Conservation (phyloP, 345 rosid species). For the Ceriops tagal region DNA sequence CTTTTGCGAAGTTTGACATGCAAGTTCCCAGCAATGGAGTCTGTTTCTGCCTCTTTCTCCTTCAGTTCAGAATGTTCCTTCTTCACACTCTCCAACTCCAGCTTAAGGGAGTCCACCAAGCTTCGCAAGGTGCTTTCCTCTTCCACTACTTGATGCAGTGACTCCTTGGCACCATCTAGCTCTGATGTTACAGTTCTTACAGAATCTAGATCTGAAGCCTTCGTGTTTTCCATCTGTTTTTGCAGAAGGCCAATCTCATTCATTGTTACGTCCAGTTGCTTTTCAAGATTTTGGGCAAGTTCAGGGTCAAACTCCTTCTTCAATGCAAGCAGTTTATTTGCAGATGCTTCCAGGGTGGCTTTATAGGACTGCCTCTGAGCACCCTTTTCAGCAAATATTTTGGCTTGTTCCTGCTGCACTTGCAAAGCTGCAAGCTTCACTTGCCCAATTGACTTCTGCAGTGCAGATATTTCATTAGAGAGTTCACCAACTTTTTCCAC, state of each 20-base stretch:
- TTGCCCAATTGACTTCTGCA: conserved; percentile 75
- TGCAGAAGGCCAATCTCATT: conserved; percentile 54
- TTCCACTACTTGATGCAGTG: conserved; percentile 63
- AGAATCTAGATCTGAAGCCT: conserved; percentile 73
- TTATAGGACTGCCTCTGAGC: conserved; percentile 53
- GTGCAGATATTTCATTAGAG: conserved; percentile 62
- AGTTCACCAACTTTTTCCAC: conserved; percentile 69
- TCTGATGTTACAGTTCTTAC: conserved; percentile 62
- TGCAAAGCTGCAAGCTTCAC: conserved; percentile 73
- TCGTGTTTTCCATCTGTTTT: conserved; percentile 67
- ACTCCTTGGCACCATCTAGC: conserved; percentile 79
- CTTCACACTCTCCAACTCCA: conserved; percentile 71
- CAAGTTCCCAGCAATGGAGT: conserved; percentile 74
- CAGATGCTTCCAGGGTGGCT: conserved; percentile 61
- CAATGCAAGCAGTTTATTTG: conserved; percentile 48
- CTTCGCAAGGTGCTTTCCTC: conserved; percentile 65
- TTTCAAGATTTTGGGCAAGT: conserved; percentile 55
- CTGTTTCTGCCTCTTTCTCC: conserved; percentile 81
- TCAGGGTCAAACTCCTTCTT: conserved; percentile 73
- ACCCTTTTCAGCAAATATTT: conserved; percentile 70
- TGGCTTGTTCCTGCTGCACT: conserved; percentile 61
- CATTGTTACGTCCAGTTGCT: conserved; percentile 53
- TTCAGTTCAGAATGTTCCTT: conserved; percentile 60
- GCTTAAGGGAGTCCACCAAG: conserved; percentile 66
- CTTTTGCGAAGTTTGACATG: conserved; percentile 68